phyloP scores from a whole-genome alignment of 1,284 basidiomycete genomes.

The Volvariella surrecta region DNA sequence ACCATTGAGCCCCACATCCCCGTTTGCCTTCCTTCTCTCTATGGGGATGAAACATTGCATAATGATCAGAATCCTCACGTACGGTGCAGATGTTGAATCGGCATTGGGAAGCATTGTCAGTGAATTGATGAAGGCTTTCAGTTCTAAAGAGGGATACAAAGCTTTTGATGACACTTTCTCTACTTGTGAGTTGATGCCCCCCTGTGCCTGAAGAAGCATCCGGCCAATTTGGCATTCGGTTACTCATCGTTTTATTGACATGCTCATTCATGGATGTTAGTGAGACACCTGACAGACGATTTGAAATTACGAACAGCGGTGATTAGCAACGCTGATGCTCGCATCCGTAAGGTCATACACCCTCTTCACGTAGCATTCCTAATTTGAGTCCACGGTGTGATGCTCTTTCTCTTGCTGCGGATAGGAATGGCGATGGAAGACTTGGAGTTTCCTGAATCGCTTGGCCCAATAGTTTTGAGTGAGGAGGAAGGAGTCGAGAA shows the following conservation, averaged over 20 bases:
- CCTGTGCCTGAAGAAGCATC: constrained; percentile 2
- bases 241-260: background rate
- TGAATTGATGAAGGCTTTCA: constrained; percentile 53
- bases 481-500: constrained; percentile 63
- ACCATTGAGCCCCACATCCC: constrained; percentile 1
- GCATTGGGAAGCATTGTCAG: constrained; percentile 45
- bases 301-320: constrained; percentile 45
- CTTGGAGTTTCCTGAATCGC: constrained; percentile 38
- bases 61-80: background rate
- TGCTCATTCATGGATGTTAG: constrained; percentile 21
- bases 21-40: background rate
- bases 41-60: background rate
- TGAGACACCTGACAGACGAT: constrained; percentile 32
- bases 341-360: constrained; percentile 46
- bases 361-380: background rate
- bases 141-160: constrained; percentile 60
- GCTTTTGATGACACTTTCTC: constrained; percentile 56
- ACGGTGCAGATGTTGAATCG: constrained; percentile 37
- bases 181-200: constrained; percentile 36
- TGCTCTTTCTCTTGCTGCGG: constrained; percentile 2
- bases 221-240: background rate
- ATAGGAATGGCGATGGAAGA: constrained; percentile 50
- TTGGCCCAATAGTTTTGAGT: constrained; percentile 52
- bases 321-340: constrained; percentile 62
- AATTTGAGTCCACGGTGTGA: background rate